These are phyloP conservation scores for Sinapis alba DNA, from an alignment of 441 rosid genomes.

Conservation along the genomic window DNA sequence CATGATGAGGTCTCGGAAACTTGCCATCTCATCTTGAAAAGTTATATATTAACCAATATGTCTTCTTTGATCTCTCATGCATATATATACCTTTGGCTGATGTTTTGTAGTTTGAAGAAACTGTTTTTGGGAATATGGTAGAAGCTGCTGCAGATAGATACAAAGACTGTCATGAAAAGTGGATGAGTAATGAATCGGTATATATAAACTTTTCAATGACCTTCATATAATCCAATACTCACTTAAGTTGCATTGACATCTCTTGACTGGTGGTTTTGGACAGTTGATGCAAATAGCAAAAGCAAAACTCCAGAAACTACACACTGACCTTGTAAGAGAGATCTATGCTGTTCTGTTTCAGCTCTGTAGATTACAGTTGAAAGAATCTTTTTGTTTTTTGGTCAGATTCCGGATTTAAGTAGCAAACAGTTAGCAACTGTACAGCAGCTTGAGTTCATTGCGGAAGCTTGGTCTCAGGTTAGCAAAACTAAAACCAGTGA, in stretches of 20 bases:
- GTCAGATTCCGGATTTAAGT: slow-evolving; percentile 42
- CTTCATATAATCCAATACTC: not conserved
- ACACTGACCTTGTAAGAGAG: slow-evolving; percentile 20
- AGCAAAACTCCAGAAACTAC: slow-evolving; percentile 38
- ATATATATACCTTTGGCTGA: not conserved
- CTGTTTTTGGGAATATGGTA: slow-evolving; percentile 35
- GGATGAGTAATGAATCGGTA: slow-evolving; percentile 56
- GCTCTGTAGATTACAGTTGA: not conserved
- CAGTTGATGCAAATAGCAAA: slow-evolving; percentile 50
- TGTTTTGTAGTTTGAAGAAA: slow-evolving; percentile 24
- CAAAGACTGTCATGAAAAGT: slow-evolving; percentile 54
- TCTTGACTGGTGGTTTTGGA: not conserved
- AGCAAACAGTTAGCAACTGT: slow-evolving; percentile 39
- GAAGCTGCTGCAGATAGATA: slow-evolving; percentile 49
- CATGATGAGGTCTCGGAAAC: not conserved
- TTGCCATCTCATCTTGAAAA: slow-evolving; percentile 5
- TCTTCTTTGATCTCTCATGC: not conserved
- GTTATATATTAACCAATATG: not conserved
- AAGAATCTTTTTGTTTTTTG: not conserved
- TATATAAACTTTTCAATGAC: not conserved
- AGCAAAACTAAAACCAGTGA: not conserved
- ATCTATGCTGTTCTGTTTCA: slow-evolving; percentile 6
- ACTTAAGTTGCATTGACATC: not conserved
- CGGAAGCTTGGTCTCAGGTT: slow-evolving; percentile 57
- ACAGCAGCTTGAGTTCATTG: slow-evolving; percentile 49